Percentiles rank a stretch among this genome's conserved stretches.
These are phyloP conservation scores for Puccinia triticina DNA, from an alignment of 1,284 basidiomycete genomes.

Conservation along the genomic window DNA sequence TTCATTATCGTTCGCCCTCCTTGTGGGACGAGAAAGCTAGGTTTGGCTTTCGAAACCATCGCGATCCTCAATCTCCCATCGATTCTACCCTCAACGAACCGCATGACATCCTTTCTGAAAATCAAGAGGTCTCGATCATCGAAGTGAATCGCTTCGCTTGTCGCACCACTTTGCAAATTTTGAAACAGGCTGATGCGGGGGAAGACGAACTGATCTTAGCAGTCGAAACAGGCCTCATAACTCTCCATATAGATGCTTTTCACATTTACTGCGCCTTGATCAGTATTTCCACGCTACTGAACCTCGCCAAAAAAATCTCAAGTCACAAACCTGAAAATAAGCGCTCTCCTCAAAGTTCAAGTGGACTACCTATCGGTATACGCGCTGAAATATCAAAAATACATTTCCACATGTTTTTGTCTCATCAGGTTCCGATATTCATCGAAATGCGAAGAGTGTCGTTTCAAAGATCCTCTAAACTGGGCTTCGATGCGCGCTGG, in stretches of 20 bases:
- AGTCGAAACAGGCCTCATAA: constrained; percentile 26
- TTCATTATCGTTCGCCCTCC: constrained; percentile 34
- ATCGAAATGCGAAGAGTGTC: constrained; percentile 45
- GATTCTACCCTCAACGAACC: constrained; percentile 19
- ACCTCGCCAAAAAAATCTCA: constrained; percentile 54
- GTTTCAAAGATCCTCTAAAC: constrained; percentile 53
- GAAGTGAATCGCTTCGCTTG: constrained; percentile 30
- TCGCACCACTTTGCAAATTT: constrained; percentile 42
- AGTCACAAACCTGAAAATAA: constrained; percentile 36
- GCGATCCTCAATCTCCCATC: constrained; percentile 12
- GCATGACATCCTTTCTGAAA: not conserved
- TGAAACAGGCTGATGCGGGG: constrained; percentile 15
- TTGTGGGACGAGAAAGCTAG: constrained; percentile 43
- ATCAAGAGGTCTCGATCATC: constrained; percentile 5
- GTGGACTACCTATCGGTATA: constrained; percentile 46
- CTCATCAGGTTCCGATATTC: constrained; percentile 48
- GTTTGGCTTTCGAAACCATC: constrained; percentile 14
- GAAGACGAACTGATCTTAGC: constrained; percentile 47
- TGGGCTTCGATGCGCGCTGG: constrained; percentile 56
- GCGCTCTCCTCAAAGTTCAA: not conserved
- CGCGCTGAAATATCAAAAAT: constrained; percentile 54
- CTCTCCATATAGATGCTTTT: constrained; percentile 67
- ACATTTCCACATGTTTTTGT: constrained; percentile 42
- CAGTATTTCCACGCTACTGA: constrained; percentile 65
- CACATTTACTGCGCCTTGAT: constrained; percentile 76